Evolutionary conservation across 2,329 filamentous ascomycete species (phyloP), one percentile per base, ranked within the genome.

Genomic region (Xylaria polymorpha): DNA sequence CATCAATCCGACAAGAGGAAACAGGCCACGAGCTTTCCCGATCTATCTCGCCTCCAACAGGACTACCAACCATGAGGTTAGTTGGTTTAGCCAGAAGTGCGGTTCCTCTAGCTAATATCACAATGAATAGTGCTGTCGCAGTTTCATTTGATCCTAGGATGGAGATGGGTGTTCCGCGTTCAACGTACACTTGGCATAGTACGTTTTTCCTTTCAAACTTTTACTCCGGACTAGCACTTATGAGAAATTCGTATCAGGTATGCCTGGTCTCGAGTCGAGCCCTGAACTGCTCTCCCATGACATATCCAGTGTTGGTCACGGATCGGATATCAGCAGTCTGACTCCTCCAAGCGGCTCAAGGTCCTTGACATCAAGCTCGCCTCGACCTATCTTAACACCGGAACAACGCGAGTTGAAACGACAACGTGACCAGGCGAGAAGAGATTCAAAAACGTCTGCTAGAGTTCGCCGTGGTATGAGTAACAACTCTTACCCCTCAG

Each of bases 371-470:
- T 85, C 85, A 25, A 91, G 88, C 79, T 88, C 88, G 32, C 86
- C 87, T 6, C 83, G 85, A 70, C 80, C 80, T 55, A 81, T 80
- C 44, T 82, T 90, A 75, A 88, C 87, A 6, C 81, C 86, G 7
- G 87, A 90, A 76, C 87, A 90, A 77, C 85, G 88, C 71, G 88
- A 89, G 74, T 77, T 90, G 50, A 90, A 88, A 80, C 84, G 87
- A 67, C 88, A 90, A 74, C 83, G 85, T 69, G 88, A 90, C 72
- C 86, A 86, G 73, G 85, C 83, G 53, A 85, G 89, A 66, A 83
- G 88, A 72, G 86, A 88, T 72, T 85, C 85, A 7, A 90, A 90
- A 76, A 77, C 86, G 18, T 81, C 83, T 3, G 77, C 80, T 9
- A 84, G 87, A 67, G 81, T 85, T 58, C 83, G 85, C 71, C 84